phyloP scores from a whole-genome alignment of 1,139 yeast genomes.

The Sugiyamaella pinicola region DNA sequence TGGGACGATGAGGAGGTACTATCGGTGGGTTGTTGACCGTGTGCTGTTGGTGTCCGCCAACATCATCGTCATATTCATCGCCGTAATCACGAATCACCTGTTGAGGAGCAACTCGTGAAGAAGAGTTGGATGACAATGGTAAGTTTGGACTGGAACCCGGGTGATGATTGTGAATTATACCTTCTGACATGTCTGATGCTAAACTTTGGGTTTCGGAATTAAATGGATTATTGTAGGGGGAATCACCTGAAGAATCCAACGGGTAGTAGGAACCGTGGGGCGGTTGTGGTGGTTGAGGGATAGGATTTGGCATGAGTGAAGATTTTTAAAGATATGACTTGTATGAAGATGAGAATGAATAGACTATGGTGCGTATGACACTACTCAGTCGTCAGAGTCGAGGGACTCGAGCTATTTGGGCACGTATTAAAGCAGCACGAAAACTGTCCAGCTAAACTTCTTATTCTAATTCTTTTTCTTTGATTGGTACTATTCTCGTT shows the following conservation, averaged over 20 bases:
- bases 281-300: not conserved
- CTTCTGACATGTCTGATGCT: slow-evolving; percentile 29
- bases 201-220: slow-evolving; percentile 35
- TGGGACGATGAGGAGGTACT: slow-evolving; percentile 23
- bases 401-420: too few relatives aligned
- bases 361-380: too few relatives aligned
- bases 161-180: slow-evolving; percentile 18
- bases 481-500: not conserved
- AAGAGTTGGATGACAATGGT: slow-evolving; percentile 4
- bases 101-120: slow-evolving; percentile 19
- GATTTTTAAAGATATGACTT: too few relatives aligned
- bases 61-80: slow-evolving; percentile 21
- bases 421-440: too few relatives aligned
- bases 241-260: slow-evolving; percentile 12
- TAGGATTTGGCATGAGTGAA: slow-evolving; percentile 10
- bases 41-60: not conserved
- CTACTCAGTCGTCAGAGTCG: too few relatives aligned
- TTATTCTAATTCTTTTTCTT: too few relatives aligned
- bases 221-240: slow-evolving; percentile 37
- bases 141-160: slow-evolving; percentile 12
- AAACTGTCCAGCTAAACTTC: too few relatives aligned
- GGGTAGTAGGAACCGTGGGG: slow-evolving; percentile 14
- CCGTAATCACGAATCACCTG: slow-evolving; percentile 22
- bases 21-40: slow-evolving; percentile 10
- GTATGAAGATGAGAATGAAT: too few relatives aligned